Evolutionary conservation across 208 protist genomes (phyloP), one percentile per base, ranked within the genome.

Genomic region (Wallacemonas collosoma): DNA sequence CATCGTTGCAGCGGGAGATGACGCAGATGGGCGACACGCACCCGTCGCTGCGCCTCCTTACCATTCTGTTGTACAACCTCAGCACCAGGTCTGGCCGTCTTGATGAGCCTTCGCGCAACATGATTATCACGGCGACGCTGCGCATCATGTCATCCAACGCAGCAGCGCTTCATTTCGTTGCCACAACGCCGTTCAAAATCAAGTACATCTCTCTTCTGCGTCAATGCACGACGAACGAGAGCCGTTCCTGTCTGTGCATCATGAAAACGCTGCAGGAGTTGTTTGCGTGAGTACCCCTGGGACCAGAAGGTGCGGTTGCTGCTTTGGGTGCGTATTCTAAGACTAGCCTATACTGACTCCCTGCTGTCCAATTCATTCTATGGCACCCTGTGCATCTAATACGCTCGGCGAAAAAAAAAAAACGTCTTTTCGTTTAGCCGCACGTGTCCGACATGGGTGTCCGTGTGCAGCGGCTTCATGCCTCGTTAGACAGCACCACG

Each of bases 41-140:
- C 72, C 72, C 75, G 40, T 48, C 76, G 1, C 26, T 78, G 40
- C 68, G 75, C 5, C 76, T 97, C 11, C 53, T 79, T 6, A 94
- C 85, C 26, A 65, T 97, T 15, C 40, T 91, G 8, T 62, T 94
- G 51, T 93, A 91, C 73, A 87, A 81, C 56, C 44, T 97, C 43
- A 67, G 66, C 6, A 58, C 71, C 38, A 71, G 82, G 68, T 75
- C 76, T 3, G 38, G 2, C 6, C 51, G 77, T 39, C 62, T 93
- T 63, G 58, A 76, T 6, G 92, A 97, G 80, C 73, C 92, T 1
- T 79, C 76, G 2, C 77, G 90, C 17, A 91, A 93, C 68, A 94
- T 95, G 89, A 39, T 90, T 35, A 75, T 97, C 11, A 71, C 89
- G 26, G 81, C 89, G 3, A 72, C 93, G 2, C 81, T 90, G 48